Percentiles rank a stretch among this genome's conserved stretches.
These are phyloP conservation scores for Dimargaris cristalligena DNA, from an alignment of 192 early-diverging fungal genomes.

Conservation along the genomic window DNA sequence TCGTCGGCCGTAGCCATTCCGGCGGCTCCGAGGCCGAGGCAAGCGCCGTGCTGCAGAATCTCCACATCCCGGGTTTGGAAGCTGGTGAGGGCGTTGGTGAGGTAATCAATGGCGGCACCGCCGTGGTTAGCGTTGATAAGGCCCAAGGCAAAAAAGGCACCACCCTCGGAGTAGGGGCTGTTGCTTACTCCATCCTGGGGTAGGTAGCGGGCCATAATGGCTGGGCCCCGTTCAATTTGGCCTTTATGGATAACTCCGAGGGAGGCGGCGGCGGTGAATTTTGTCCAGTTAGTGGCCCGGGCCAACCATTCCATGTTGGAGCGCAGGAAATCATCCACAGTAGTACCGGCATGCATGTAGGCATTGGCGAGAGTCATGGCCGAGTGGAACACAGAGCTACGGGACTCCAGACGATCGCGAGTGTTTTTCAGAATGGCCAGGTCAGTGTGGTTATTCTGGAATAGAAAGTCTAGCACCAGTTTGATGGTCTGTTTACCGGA, in stretches of 20 bases:
- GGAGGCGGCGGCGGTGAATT: constrained; percentile 95
- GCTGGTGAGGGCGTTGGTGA: constrained; percentile 62
- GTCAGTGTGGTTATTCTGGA: constrained; percentile 91
- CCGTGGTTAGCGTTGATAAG: constrained; percentile 96
- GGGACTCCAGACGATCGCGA: constrained; percentile 72
- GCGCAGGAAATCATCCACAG: constrained; percentile 92
- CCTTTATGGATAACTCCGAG: constrained; percentile 97
- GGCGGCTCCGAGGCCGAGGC: constrained; percentile 85
- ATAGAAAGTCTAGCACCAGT: constrained; percentile 88
- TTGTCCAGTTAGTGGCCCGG: constrained; percentile 95
- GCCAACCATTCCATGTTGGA: constrained; percentile 96
- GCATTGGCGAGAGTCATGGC: constrained; percentile 94
- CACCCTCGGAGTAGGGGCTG: constrained; percentile 88
- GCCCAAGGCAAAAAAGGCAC: constrained; percentile 92
- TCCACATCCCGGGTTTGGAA: constrained; percentile 47
- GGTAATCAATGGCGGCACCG: constrained; percentile 55
- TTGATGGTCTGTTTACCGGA: constrained; percentile 81
- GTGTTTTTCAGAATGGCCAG: constrained; percentile 88
- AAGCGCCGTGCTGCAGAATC: constrained; percentile 91
- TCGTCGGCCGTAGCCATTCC: constrained; percentile 90
- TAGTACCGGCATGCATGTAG: constrained; percentile 96
- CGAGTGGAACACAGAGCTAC: constrained; percentile 84
- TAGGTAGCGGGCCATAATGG: constrained; percentile 80
- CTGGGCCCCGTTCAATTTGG: constrained; percentile 71
- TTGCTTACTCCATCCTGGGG: constrained; percentile 77